These are phyloP conservation scores for Vitis labrusca DNA, from an alignment of 164 flowering plant genomes.

Conservation along the genomic window DNA sequence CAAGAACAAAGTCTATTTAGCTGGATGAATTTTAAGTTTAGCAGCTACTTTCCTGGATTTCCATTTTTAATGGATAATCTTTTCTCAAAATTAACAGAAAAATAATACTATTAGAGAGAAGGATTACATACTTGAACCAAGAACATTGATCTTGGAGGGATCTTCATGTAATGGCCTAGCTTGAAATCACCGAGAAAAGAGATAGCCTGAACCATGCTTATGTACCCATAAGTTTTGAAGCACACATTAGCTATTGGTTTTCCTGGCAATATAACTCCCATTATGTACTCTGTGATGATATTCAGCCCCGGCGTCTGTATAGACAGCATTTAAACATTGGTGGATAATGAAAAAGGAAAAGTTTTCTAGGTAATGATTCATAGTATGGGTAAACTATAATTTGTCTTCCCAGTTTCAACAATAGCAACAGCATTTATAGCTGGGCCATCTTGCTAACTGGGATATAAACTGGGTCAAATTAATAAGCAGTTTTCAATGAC, in stretches of 20 bases:
- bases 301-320: no score
- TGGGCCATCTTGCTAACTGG: slow-evolving; percentile 8
- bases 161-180: slow-evolving; percentile 11
- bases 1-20: not conserved
- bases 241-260: slow-evolving; percentile 33
- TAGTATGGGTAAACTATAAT: no score
- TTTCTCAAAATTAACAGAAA: not conserved
- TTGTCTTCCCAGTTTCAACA: no score
- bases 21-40: no score
- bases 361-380: not conserved
- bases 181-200: slow-evolving; percentile 22
- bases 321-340: not conserved
- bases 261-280: slow-evolving; percentile 24
- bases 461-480: not conserved
- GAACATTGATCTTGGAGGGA: slow-evolving; percentile 32
- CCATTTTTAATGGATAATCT: no score
- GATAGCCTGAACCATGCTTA: slow-evolving; percentile 37
- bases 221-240: slow-evolving; percentile 37
- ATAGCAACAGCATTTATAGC: no score
- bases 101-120: slow-evolving; percentile 20
- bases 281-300: not conserved
- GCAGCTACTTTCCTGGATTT: no score
- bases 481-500: not conserved
- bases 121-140: slow-evolving; percentile 23
- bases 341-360: slow-evolving; percentile 4